Evolutionary conservation across 768 basidiomycete species (phyloP), one percentile per base, ranked within the genome.

Genomic region (Boletus edulis): DNA sequence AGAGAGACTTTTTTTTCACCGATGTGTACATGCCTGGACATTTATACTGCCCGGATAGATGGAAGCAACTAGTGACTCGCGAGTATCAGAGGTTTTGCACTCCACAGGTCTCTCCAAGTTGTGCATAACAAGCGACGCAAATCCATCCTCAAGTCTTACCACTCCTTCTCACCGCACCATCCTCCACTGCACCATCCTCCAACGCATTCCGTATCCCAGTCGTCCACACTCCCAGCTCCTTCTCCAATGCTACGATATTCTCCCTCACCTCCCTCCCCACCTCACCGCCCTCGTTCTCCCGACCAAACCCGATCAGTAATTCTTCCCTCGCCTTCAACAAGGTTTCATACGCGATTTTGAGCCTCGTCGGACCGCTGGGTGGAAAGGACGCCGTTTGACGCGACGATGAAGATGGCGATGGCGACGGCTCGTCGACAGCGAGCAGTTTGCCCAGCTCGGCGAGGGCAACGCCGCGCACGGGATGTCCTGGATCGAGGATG

Each of bases 361-460:
- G 74, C 20, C 90, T 78, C 20, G 75, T 67, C 3, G 82, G 77
- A 1, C 88, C 89, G 5, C 81, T 85, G 0, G 89, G 90, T 5
- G 87, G 89, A 65, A 85, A 90, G 0, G 66, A 38, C 15, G 61
- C 53, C 13, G 53, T 57, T 27, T 57, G 40, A 29, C 55, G 18
- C 34, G 65, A 17, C 62, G 58, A 42, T 14, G 60, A 56, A 3
- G 34, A 35, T 2, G 83, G 81, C 4, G 71, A 68, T 2, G 83
- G 81, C 4, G 71, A 68, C 0, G 84, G 85, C 64, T 92, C 90
- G 61, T 93, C 89, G 0, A 93, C 87, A 0, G 83, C 82, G 7
- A 94, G 76, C 8, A 94, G 72, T 72, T 93, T 94, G 0, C 89
- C 92, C 7, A 91, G 75, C 67, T 95, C 93, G 3, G 86, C 84